phyloP scores from a whole-genome alignment of 164 flowering plant genomes.

The Tinospora cordifolia region DNA sequence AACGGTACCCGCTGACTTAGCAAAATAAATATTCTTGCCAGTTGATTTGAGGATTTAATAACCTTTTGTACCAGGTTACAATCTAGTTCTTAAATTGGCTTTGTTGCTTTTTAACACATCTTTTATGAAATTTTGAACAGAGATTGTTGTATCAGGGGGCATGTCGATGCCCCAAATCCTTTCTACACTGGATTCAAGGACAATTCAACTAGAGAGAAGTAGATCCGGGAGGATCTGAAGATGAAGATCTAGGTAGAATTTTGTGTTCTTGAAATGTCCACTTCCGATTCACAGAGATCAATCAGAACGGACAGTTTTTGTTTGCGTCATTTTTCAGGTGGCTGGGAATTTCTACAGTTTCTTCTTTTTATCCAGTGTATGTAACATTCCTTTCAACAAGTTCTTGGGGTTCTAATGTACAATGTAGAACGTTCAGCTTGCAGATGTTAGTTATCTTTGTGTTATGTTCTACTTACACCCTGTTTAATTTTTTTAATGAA shows the following conservation, averaged over 20 bases:
- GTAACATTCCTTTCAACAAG: slow-evolving; percentile 3
- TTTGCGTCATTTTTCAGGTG: slow-evolving; percentile 1
- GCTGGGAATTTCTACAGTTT: not conserved
- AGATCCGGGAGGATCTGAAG: slow-evolving; percentile 39
- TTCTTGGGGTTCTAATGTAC: not conserved
- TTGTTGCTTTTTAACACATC: not conserved
- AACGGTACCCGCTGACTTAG: too few relatives aligned
- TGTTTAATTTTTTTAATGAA: not conserved
- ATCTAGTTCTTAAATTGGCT: not conserved
- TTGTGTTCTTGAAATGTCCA: not conserved
- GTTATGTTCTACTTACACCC: not conserved
- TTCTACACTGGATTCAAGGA: slow-evolving; percentile 42
- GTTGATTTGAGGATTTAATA: not conserved
- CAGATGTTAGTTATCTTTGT: not conserved
- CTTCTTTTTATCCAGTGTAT: not conserved
- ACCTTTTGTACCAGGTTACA: not conserved
- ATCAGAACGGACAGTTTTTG: not conserved
- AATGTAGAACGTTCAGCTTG: not conserved
- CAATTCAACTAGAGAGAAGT: slow-evolving; percentile 37
- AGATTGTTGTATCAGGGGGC: slow-evolving; percentile 70
- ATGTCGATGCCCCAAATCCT: slow-evolving; percentile 80
- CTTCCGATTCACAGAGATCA: not conserved
- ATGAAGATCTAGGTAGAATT: slow-evolving; percentile 5
- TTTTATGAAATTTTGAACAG: slow-evolving; percentile 26
- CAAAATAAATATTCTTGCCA: too few relatives aligned